Evolutionary conservation across 768 basidiomycete species (phyloP), one percentile per base, ranked within the genome.

Genomic region (Phaeolepiota aurea): DNA sequence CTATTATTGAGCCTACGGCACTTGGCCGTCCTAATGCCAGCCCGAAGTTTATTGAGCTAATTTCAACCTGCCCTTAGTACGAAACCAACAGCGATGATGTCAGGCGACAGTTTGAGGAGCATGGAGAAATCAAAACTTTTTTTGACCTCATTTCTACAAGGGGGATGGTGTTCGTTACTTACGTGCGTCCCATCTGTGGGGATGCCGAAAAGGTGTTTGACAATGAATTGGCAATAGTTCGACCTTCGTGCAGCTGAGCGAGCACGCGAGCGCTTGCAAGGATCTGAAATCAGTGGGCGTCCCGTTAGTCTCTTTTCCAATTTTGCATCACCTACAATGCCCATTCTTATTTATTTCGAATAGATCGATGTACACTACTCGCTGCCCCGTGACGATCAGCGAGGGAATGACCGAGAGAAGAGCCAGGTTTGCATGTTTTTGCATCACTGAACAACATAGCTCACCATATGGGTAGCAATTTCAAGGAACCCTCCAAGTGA

Each of bases 291-390:
- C 40, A 83, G 80, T 47, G 86, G 87, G 11, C 76, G 96, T 48
- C 85, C 90, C 20, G 94, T 97, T 50, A 66, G 91, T 71, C 13
- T n/a, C 20, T 21, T 41, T 4, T 30, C 31, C 1, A 25, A 9
- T 23, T 49, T 28, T 35, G 16, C 16, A 13, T 10, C 33, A 14
- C 16, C n/a, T 39, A 40, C 41, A 38, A 47, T 37, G 36, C 31
- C 41, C 46, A 53, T 54, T 56, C 52, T 59, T 57, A 43, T 12
- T 13, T 35, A 20, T 35, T 41, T 50, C 38, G 44, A 40, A 32
- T 54, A 96, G 94, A 98, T 98, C 58, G 96, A 99, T 65, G 93
- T 99, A 0, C 96, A 99, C 59, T 99, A 92, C 66, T 94, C 91
- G 19, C 66, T 98, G 20, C 96, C 96, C 9, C 81, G 88, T 46